Evolutionary conservation across 306 rosid genomes (phyloP), one percentile per base, ranked within the genome.

Genomic region (Luffa acutangula): DNA sequence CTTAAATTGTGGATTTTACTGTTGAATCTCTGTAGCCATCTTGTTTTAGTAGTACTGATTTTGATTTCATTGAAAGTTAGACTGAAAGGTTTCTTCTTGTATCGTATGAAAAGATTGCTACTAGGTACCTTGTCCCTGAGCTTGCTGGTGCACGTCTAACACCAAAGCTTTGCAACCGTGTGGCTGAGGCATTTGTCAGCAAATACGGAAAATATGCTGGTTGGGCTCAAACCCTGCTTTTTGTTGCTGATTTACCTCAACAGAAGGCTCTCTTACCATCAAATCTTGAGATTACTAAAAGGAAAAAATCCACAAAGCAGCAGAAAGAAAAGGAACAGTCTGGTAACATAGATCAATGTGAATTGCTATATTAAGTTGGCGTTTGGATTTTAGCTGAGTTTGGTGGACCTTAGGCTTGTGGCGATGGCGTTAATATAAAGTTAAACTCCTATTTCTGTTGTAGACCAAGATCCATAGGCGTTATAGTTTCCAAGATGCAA

Each of bases 161-260:
- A 0, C 91, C 92, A 5, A 95, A 90, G 85, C 92, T 92, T 39
- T 86, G 89, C 79, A 71, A 74, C 80, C 91, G 87, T 79, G 97
- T 92, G 84, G 90, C 97, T 1, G 97, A 92, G 85, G 98, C 97
- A 57, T 95, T 95, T 74, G 96, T 90, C 60, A 85, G 83, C 64
- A 92, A 82, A 75, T 95, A 90, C 80, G 98, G 98, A 62, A 92
- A 90, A 81, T 95, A 92, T 81, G 98, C 97, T 41, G 98, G 98
- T 25, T 95, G 98, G 98, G 98, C 98, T 63, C 98, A 95, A 83
- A 91, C 97, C 78, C 78, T 92, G 64, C 88, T 95, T 18, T 95
- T 95, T 60, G 88, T 95, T 63, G 98, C 98, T 36, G 97, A 95
- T 83, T 87, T 95, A 54, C 97, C 98, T 79, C 87, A 93, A 73